Percentiles rank a stretch among this genome's conserved stretches.
These are phyloP conservation scores for Ambrosiella beaveri DNA, from an alignment of 2,329 filamentous ascomycete genomes.

Conservation along the genomic window DNA sequence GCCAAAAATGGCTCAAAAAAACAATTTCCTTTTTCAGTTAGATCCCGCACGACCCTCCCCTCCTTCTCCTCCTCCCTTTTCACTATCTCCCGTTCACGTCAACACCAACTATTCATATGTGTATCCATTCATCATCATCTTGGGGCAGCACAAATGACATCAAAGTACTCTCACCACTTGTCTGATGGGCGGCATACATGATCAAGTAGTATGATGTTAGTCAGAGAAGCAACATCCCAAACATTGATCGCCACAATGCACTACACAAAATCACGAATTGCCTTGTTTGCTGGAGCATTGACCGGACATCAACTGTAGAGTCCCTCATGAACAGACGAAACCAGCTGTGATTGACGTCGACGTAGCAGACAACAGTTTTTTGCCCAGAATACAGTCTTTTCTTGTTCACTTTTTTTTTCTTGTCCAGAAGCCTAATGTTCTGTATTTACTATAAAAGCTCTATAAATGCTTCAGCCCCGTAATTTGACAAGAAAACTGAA, in stretches of 20 bases:
- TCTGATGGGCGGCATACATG: too few relatives aligned
- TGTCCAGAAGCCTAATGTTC: background rate
- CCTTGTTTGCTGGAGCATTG: background rate
- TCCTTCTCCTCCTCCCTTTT: background rate
- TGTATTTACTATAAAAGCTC: too few relatives aligned
- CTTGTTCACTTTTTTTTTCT: background rate
- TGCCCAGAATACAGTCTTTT: background rate
- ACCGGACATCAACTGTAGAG: background rate
- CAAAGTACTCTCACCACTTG: too few relatives aligned
- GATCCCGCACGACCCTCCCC: background rate
- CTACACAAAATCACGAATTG: background rate
- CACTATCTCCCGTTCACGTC: background rate
- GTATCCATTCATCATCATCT: background rate
- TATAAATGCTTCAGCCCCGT: background rate
- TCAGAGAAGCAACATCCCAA: too few relatives aligned
- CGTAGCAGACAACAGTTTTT: background rate
- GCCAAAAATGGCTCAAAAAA: background rate
- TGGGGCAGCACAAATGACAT: too few relatives aligned
- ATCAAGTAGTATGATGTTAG: too few relatives aligned
- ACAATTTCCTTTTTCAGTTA: background rate
- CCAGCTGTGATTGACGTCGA: background rate
- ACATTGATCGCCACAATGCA: too few relatives aligned
- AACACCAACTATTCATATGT: background rate
- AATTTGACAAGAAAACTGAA: background rate
- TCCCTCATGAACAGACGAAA: background rate